A percentile compares a stretch with the other conserved stretches of the same genome.
phyloP scores from a whole-genome alignment of 768 basidiomycete species.

The Lepiota subincarnata region DNA sequence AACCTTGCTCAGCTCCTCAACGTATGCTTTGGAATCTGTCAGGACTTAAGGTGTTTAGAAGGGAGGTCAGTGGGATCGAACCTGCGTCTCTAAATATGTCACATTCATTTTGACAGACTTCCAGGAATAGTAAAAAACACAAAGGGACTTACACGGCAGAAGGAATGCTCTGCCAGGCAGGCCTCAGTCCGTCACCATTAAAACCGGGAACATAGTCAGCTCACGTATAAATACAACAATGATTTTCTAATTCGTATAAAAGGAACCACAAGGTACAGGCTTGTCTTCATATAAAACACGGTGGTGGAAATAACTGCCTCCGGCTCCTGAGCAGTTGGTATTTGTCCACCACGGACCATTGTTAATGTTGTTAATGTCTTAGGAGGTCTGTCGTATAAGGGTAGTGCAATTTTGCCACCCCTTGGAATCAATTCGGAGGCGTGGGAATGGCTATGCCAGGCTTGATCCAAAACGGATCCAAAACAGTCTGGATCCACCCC shows the following conservation, averaged over 20 bases:
- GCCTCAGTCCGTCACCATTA: neutral
- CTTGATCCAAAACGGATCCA: no score
- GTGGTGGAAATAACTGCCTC: conserved; percentile 32
- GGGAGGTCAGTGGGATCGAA: conserved; percentile 16
- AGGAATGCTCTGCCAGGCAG: conserved; percentile 49
- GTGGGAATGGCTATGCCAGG: neutral
- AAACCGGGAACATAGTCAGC: conserved; percentile 6
- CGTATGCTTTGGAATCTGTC: conserved; percentile 39
- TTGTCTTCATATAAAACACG: conserved; percentile 43
- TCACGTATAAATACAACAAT: conserved; percentile 64
- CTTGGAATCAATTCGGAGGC: no score
- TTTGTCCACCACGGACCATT: no score
- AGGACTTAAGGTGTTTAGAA: neutral
- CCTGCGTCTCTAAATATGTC: conserved; percentile 37
- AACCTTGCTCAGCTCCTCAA: conserved; percentile 40
- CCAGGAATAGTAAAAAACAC: neutral
- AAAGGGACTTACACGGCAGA: conserved; percentile 50
- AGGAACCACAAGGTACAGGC: conserved; percentile 47
- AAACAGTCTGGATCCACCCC: no score
- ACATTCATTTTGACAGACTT: neutral
- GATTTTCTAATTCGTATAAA: conserved; percentile 46
- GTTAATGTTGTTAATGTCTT: no score
- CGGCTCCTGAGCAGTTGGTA: conserved; percentile 32
- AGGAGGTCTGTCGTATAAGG: no score
- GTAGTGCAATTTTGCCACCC: no score